Evolutionary conservation across 768 basidiomycete genomes (phyloP), one percentile per base, ranked within the genome.

Genomic region (Symmetrospora coprosmae): DNA sequence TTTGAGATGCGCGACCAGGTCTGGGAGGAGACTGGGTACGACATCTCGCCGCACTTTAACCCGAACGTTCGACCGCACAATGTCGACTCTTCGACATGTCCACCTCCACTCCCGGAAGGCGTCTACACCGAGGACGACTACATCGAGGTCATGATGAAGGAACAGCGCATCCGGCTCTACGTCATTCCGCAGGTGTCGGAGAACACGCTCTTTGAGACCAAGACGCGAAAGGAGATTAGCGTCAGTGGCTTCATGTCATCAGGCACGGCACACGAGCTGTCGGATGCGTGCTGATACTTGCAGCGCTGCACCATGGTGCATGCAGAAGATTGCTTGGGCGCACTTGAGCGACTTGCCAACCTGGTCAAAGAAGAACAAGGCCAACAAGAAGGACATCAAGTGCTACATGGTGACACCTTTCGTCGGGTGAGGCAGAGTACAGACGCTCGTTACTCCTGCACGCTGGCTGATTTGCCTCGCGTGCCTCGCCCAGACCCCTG

Each of bases 191-290:
- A 83, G 31, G 82, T 99, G 3, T 81, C 86, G 34, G 90, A 96
- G 73, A 82, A 86, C 67, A 90, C 82, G 64, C 77, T 78, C 2
- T 99, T 99, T 75, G 80, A 85, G 73, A 94, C 94, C 4, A 84
- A 85, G 72, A 99, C 94, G 1, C 78, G 92, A 59, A 99, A 96
- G 74, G 94, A 99, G 77, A 99, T 99, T 67, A 92, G 90, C 70
- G 30, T 34, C 21, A 47, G 35, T 45, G n/a, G 19, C 11, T n/a
- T n/a, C n/a, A 30, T 6, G 4, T 7, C 30, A 23, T n/a, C 31
- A 19, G 31, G n/a, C 23, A 34, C 8, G 23, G n/a, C 34, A n/a
- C 4, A n/a, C 9, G 21, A 7, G 16, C n/a, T 14, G 21, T 8
- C 17, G 28, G 7, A 17, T 25, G 35, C 7, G 31, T 25, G 59